A percentile compares a stretch with the other conserved stretches of the same genome.
phyloP scores from a whole-genome alignment of 1,284 basidiomycete species.

The Trichosporon faecale region DNA sequence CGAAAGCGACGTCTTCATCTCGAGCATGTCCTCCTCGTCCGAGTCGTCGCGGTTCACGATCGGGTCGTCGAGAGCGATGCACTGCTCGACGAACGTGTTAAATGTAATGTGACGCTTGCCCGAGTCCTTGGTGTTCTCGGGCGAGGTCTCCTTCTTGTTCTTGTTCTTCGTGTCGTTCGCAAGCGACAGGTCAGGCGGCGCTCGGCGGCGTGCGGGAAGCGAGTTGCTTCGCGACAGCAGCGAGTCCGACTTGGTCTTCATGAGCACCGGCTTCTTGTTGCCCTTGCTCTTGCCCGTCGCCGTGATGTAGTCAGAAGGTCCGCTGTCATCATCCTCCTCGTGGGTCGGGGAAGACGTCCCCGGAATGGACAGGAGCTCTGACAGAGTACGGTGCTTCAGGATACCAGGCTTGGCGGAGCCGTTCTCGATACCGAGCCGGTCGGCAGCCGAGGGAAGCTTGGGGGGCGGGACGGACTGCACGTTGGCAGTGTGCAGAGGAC shows the following conservation, averaged over 20 bases:
- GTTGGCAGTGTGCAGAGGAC: slow-evolving; percentile 82
- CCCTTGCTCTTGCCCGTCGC: slow-evolving; percentile 6
- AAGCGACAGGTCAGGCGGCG: slow-evolving; percentile 44
- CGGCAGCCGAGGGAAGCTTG: slow-evolving; percentile 56
- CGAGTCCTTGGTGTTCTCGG: slow-evolving; percentile 14
- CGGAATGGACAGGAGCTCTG: slow-evolving; percentile 70
- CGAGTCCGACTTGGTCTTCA: slow-evolving; percentile 75
- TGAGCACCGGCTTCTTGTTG: not conserved
- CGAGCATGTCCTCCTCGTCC: slow-evolving; percentile 61
- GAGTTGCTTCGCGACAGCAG: slow-evolving; percentile 56
- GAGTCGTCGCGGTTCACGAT: slow-evolving; percentile 47
- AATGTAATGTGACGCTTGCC: slow-evolving; percentile 84
- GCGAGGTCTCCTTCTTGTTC: slow-evolving; percentile 18
- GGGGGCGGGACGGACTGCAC: slow-evolving; percentile 64
- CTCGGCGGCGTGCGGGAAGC: slow-evolving; percentile 37
- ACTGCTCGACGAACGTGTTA: slow-evolving; percentile 97
- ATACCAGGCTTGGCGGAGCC: slow-evolving; percentile 68
- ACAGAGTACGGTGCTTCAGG: slow-evolving; percentile 90
- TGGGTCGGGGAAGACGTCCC: slow-evolving; percentile 59
- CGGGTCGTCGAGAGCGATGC: slow-evolving; percentile 74
- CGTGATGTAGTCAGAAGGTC: not conserved
- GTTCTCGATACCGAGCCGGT: slow-evolving; percentile 56
- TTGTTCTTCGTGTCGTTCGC: not conserved
- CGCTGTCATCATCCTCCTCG: slow-evolving; percentile 30
- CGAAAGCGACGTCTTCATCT: slow-evolving; percentile 57